Conservation (phyloP, 2,329 filamentous ascomycete species). For the Aspergillus sp. region DNA sequence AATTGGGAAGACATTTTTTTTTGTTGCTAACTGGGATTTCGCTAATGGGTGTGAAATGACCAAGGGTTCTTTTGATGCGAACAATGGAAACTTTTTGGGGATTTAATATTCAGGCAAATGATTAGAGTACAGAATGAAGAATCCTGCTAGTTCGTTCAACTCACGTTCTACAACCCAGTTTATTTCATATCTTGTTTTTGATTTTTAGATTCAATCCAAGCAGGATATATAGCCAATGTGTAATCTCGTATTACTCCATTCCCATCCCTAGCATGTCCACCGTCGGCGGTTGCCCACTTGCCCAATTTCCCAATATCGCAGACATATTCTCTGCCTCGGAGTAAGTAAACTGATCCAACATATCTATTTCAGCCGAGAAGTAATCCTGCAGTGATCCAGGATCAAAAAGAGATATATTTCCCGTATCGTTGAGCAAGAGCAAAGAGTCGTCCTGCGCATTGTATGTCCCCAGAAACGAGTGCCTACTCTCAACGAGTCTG, state of each 20-base stretch:
- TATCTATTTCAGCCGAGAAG: neutral
- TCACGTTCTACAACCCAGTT: too few relatives aligned
- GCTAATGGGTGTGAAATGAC: too few relatives aligned
- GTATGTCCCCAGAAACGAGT: constrained; percentile 12
- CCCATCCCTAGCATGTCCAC: neutral
- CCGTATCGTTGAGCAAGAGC: constrained; percentile 2
- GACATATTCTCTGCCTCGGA: constrained; percentile 5
- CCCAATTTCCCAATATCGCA: constrained; percentile 3
- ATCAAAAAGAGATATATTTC: neutral
- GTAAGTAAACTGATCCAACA: neutral
- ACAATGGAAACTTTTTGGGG: too few relatives aligned
- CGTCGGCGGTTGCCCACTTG: neutral
- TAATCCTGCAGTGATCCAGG: constrained; percentile 3
- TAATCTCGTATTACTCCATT: neutral
- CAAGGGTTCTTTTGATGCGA: too few relatives aligned
- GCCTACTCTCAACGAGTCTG: constrained; percentile 9
- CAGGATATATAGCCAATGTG: neutral
- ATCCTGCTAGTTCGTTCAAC: too few relatives aligned
- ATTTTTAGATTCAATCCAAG: neutral
- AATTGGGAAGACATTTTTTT: too few relatives aligned
- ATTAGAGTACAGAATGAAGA: too few relatives aligned
- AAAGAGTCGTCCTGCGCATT: constrained; percentile 12
- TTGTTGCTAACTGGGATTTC: too few relatives aligned
- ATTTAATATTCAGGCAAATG: too few relatives aligned
- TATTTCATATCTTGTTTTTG: too few relatives aligned